Conservation (phyloP, 1,139 yeast species). For the Pichia sp. region DNA sequence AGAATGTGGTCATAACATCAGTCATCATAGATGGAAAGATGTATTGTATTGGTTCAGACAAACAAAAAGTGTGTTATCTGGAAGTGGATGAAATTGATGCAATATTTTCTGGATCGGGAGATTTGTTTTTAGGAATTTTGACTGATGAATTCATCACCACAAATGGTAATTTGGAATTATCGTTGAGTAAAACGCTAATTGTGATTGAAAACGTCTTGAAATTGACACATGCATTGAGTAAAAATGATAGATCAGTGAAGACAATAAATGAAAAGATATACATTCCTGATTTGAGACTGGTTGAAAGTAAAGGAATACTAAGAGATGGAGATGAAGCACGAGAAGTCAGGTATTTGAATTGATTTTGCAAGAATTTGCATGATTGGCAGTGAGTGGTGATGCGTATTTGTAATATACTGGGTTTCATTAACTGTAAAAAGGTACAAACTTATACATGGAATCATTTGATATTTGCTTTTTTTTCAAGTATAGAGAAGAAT, state of each 20-base stretch:
- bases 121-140: conserved; percentile 54
- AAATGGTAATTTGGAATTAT: conserved; percentile 10
- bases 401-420: too few relatives aligned
- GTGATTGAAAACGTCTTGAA: conserved; percentile 21
- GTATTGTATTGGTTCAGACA: conserved; percentile 28
- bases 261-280: conserved; percentile 16
- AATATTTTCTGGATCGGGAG: conserved; percentile 71
- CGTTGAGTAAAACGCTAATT: conserved; percentile 20
- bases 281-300: conserved; percentile 23
- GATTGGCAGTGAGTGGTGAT: too few relatives aligned
- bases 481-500: too few relatives aligned
- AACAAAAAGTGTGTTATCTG: conserved; percentile 25
- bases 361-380: too few relatives aligned
- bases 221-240: conserved; percentile 15
- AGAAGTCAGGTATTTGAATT: too few relatives aligned
- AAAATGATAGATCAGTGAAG: background rate
- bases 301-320: conserved; percentile 17
- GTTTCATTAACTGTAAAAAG: too few relatives aligned
- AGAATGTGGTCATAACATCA: conserved; percentile 43
- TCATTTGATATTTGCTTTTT: too few relatives aligned
- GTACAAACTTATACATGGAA: too few relatives aligned
- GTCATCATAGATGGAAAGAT: conserved; percentile 21
- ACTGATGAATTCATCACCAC: conserved; percentile 38
- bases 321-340: too few relatives aligned
- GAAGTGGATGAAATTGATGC: conserved; percentile 50